These are phyloP conservation scores for Talaromyces verruculosus DNA, from an alignment of 2,329 filamentous ascomycete species.

Conservation along the genomic window DNA sequence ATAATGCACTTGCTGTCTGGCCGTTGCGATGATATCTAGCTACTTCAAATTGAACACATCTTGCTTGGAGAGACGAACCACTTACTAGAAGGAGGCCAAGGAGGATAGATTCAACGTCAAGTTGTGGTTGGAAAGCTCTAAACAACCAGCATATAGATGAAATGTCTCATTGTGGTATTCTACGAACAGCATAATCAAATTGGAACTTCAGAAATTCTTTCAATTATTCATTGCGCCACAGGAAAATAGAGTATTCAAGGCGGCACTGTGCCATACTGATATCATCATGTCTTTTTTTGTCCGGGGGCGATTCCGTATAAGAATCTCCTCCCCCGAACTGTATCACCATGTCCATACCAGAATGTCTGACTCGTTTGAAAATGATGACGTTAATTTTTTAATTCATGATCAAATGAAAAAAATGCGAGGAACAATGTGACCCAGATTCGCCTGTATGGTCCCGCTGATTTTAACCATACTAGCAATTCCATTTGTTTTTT, in stretches of 20 bases:
- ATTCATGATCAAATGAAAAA: slow-evolving; percentile 36
- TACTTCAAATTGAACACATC: background rate
- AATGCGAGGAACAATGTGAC: slow-evolving; percentile 37
- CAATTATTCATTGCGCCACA: slow-evolving; percentile 34
- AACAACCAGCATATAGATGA: background rate
- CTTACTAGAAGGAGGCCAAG: background rate
- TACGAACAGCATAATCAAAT: background rate
- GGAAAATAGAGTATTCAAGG: slow-evolving; percentile 18
- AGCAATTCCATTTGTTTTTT: slow-evolving; percentile 35
- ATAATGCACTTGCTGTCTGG: background rate
- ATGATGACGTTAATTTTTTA: slow-evolving; percentile 30
- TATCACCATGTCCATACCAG: slow-evolving; percentile 38
- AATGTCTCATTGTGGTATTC: background rate
- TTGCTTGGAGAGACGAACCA: background rate
- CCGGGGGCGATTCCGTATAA: slow-evolving; percentile 43
- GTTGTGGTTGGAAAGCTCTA: background rate
- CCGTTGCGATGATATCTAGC: background rate
- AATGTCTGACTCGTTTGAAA: slow-evolving; percentile 24
- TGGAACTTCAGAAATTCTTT: slow-evolving; percentile 35
- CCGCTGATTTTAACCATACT: slow-evolving; percentile 41
- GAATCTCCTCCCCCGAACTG: slow-evolving; percentile 31
- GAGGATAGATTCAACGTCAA: background rate
- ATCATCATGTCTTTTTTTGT: slow-evolving; percentile 36
- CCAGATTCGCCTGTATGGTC: slow-evolving; percentile 42
- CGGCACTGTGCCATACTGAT: slow-evolving; percentile 38